Percentiles rank a stretch among this genome's conserved stretches.
Evolutionary conservation across 2,329 filamentous ascomycete species (phyloP).

Genomic region (Aspergillus phoenicis): DNA sequence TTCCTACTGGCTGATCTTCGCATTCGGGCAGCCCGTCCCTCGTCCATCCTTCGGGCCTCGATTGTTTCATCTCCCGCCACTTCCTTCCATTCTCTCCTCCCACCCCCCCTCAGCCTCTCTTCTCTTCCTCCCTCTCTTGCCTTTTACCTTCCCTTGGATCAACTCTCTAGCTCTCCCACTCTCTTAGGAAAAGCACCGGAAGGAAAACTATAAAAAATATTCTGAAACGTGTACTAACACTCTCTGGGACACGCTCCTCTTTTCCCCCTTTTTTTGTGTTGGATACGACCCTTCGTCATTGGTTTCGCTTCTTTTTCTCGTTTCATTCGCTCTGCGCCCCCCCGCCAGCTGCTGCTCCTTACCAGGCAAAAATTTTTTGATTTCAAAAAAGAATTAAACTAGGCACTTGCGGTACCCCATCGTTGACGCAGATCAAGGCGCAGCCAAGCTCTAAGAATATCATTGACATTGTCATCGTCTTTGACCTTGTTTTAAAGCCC

Average conservation of each 20-base stretch:
- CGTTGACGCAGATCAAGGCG: constrained; percentile 17
- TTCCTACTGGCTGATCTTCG: constrained; percentile 5
- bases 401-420: neutral
- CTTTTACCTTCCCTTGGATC: neutral
- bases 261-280: neutral
- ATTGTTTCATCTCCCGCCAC: constrained; percentile 23
- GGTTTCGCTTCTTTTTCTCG: neutral
- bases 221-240: constrained; percentile 4
- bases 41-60: neutral
- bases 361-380: neutral
- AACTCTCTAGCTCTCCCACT: neutral
- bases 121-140: neutral
- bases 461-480: constrained; percentile 10
- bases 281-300: constrained; percentile 1
- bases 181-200: neutral
- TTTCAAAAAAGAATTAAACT: constrained; percentile 9
- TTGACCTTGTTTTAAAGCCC: constrained; percentile 14
- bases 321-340: neutral
- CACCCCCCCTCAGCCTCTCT: neutral
- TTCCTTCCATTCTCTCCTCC: constrained; percentile 3
- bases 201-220: neutral
- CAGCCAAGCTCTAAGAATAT: constrained; percentile 14
- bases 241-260: neutral
- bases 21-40: constrained; percentile 7
- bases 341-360: neutral